These are phyloP conservation scores for Phyllosticta capitalensis DNA, from an alignment of 2,329 filamentous ascomycete species.

Conservation along the genomic window DNA sequence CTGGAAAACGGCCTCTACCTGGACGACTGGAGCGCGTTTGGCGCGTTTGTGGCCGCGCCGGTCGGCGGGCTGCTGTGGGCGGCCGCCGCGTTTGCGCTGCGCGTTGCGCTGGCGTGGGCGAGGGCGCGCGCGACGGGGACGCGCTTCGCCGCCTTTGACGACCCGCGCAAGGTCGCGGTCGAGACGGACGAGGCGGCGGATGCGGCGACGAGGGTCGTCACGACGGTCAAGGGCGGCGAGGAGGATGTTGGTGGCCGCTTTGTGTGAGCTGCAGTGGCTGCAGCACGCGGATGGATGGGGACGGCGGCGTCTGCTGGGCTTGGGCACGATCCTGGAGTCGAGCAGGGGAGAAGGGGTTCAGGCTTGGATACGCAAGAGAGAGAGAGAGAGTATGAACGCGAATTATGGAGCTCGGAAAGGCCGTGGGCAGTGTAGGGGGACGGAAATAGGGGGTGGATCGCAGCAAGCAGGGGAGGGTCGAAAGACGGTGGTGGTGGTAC, in stretches of 20 bases:
- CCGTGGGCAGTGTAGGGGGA: no score
- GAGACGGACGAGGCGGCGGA: neutral
- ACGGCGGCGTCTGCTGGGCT: no score
- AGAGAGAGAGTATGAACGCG: no score
- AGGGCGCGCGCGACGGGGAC: constrained; percentile 48
- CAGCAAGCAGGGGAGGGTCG: no score
- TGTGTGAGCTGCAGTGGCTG: neutral
- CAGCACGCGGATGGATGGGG: no score
- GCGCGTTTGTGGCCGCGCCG: constrained; percentile 69
- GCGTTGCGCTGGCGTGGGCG: constrained; percentile 51
- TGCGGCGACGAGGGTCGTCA: neutral
- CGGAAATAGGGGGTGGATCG: no score
- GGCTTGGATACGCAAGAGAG: no score
- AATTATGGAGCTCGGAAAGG: no score
- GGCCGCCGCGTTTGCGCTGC: constrained; percentile 50
- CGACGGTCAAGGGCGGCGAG: neutral
- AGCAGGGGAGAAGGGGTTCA: no score
- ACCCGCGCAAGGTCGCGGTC: constrained; percentile 25
- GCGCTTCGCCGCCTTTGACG: constrained; percentile 60
- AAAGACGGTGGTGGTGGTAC: no score
- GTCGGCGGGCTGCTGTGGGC: constrained; percentile 66
- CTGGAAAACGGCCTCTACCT: constrained; percentile 65
- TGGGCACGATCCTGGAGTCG: no score
- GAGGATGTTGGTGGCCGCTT: neutral
- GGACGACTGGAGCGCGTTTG: constrained; percentile 73